A percentile compares a stretch with the other conserved stretches of the same genome.
Evolutionary conservation across 306 rosid species (phyloP).

Genomic region (Ormosia emarginata): DNA sequence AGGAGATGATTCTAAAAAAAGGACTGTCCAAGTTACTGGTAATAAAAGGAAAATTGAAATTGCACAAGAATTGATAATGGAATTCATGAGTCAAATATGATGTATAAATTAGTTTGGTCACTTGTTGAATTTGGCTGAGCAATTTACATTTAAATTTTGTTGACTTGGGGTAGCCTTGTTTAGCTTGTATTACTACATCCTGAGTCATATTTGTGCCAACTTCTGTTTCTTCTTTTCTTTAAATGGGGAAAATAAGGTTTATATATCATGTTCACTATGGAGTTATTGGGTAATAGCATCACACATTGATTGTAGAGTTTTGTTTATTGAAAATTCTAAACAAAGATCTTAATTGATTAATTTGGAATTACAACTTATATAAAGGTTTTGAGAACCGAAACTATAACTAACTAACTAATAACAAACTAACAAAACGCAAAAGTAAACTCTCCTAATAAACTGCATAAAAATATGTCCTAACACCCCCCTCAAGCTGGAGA

Average conservation of each 20-base stretch:
- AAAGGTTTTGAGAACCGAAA: too few species aligned
- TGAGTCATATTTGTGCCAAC: background rate
- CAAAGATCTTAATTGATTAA: too few species aligned
- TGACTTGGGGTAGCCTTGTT: background rate
- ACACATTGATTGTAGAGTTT: background rate
- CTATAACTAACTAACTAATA: too few species aligned
- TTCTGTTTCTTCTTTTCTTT: background rate
- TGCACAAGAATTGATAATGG: constrained; percentile 86
- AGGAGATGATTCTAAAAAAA: constrained; percentile 91
- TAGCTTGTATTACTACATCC: background rate
- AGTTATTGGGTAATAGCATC: background rate
- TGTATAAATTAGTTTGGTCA: background rate
- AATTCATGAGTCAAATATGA: constrained; percentile 77
- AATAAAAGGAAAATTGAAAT: constrained; percentile 82
- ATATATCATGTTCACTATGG: background rate
- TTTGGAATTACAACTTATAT: too few species aligned
- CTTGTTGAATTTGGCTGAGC: background rate
- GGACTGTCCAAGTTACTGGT: constrained; percentile 88
- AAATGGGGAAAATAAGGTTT: constrained; percentile 3
- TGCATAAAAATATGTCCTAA: too few species aligned
- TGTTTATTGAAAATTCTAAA: too few species aligned
- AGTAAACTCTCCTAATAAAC: too few species aligned
- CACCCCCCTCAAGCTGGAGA: too few species aligned
- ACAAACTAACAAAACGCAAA: too few species aligned
- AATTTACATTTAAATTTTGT: background rate